Conservation (phyloP, 2,329 filamentous ascomycete species). For the Exophiala mesophila region DNA sequence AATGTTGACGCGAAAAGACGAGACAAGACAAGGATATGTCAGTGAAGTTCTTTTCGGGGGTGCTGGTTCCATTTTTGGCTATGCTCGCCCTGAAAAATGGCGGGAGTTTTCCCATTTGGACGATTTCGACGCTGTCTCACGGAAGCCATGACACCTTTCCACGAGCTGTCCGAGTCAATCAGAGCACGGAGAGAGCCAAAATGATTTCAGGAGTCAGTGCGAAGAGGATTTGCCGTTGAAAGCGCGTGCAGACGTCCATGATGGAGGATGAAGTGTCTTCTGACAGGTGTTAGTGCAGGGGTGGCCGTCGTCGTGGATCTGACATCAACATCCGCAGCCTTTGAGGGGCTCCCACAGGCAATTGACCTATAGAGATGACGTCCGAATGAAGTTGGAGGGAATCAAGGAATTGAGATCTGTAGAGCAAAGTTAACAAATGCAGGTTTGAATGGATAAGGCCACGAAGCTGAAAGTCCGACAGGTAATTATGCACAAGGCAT, state of each 20-base stretch:
- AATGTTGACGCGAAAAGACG: no score
- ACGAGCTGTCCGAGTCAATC: background rate
- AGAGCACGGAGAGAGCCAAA: background rate
- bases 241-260: no score
- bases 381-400: no score
- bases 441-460: no score
- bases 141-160: background rate
- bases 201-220: slow-evolving; percentile 1
- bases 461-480: no score
- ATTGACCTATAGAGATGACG: no score
- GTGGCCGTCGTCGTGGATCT: background rate
- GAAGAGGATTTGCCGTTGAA: background rate
- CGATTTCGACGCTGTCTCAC: background rate
- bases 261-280: background rate
- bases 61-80: background rate
- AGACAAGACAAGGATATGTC: no score
- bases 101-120: background rate
- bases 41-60: no score
- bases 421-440: no score
- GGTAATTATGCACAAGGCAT: no score
- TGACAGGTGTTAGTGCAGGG: slow-evolving; percentile 5
- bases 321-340: background rate
- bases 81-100: background rate
- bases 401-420: no score
- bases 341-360: no score